Evolutionary conservation across 306 rosid species (phyloP), one percentile per base, ranked within the genome.

Genomic region (Arachis hypogaea): DNA sequence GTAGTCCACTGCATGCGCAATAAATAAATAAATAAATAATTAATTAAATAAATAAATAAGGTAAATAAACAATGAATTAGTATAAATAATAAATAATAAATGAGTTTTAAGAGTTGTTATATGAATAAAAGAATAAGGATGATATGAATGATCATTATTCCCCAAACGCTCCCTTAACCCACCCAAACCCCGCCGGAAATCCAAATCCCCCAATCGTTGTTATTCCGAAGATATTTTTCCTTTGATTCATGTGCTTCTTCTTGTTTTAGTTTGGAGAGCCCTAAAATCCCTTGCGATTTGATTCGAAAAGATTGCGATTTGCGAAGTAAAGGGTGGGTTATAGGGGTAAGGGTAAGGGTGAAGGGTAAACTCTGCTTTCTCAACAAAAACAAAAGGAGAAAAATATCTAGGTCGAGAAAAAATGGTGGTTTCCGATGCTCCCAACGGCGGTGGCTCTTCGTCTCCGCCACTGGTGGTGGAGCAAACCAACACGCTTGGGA

Each of bases 351-450:
- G 28, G 28, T 22, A 22, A 22, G 28, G 28, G 28, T 22, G 28
- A 22, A 22, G 28, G 28, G 28, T 22, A 22, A 22, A 22, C 28
- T 22, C 28, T 22, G 28, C 28, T 22, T 22, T 22, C 28, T 22
- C 28, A 22, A 22, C 28, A 22, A 22, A 22, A 22, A 22, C 28
- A 22, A 22, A 22, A 22, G 28, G 28, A 22, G 28, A 22, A 11
- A 51, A 51, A 22, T 59, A 59, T 73, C 71, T 62, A 69, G 66
- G 74, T 78, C 49, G 71, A 83, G 73, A 83, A 82, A 91, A 6
- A 51, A 51, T 94, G 99, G 96, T 58, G 80, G 88, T 84, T 71
- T 78, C 97, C 29, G 88, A 56, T 66, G 75, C 73, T 73, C 85
- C 85, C 9, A 50, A 22, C 57, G 87, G 80, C 42, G 69, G 85